phyloP scores from a whole-genome alignment of 1,139 yeast genomes.

The Arxiozyma slooffiae region DNA sequence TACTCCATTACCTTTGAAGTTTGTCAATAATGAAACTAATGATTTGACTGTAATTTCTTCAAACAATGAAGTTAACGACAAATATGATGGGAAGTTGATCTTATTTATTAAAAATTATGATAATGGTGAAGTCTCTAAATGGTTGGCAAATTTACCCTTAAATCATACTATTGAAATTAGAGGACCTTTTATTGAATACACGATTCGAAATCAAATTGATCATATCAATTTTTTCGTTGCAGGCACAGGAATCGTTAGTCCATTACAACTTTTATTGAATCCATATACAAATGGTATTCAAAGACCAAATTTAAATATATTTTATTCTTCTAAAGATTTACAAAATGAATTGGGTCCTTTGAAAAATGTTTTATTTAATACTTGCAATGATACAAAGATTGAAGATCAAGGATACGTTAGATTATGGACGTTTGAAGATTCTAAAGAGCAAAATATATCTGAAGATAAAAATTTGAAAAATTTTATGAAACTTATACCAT shows the following conservation, averaged over 20 bases:
- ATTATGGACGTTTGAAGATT: constrained; percentile 1
- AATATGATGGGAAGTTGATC: constrained; percentile 56
- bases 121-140: constrained; percentile 82
- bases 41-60: background rate
- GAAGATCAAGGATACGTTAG: background rate
- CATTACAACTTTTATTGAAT: constrained; percentile 56
- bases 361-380: constrained; percentile 51
- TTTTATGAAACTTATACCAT: constrained; percentile 12
- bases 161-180: constrained; percentile 68
- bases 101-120: constrained; percentile 68
- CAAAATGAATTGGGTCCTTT: constrained; percentile 49
- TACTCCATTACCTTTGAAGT: constrained; percentile 71
- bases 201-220: constrained; percentile 56
- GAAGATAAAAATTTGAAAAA: constrained; percentile 9
- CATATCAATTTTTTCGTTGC: constrained; percentile 55
- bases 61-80: constrained; percentile 14
- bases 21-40: constrained; percentile 26
- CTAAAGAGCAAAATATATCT: constrained; percentile 30
- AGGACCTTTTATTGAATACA: constrained; percentile 71
- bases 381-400: constrained; percentile 9
- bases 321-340: constrained; percentile 51
- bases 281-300: constrained; percentile 72
- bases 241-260: constrained; percentile 88
- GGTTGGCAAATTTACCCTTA: constrained; percentile 49
- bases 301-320: constrained; percentile 40